Evolutionary conservation across 306 rosid genomes (phyloP), one percentile per base, ranked within the genome.

Genomic region (Spatholobus suberectus): DNA sequence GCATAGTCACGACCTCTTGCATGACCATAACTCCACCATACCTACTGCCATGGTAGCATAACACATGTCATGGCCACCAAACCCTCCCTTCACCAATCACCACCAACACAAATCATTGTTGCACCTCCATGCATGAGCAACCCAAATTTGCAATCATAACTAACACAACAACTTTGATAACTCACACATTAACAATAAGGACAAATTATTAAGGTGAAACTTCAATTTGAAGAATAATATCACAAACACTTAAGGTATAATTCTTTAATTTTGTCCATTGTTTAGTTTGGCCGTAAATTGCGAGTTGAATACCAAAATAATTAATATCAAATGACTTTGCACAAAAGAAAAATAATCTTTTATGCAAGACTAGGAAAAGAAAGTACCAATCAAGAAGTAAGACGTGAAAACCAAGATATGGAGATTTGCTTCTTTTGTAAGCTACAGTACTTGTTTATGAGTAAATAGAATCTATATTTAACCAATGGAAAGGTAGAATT

Each of bases 41-140:
- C 37, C 38, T 2, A 59, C 38, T 26, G 67, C 4, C 38, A 59
- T 27, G 66, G 67, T 26, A 24, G 18, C 20, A 59, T 26, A 59
- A 38, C 67, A 59, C 20, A 59, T 59, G 67, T 59, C 67, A 13
- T 59, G 38, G 38, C 37, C 67, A 59, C 67, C 67, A 59, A 59
- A 59, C 67, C 20, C 20, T 59, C 18, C 38, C 67, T 59, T 26
- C 67, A 59, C 37, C 37, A 59, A 26, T 26, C 67, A 59, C 37
- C 37, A 59, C 38, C 18, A 58, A 59, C 38, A 26, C 14, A 59
- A 59, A 59, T 59, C 8, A 59, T 59, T 26, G 20, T 59, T 59
- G 35, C n/a, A 59, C 18, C 67, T 13, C 18, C 38, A 59, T 26
- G 18, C 38, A 59, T 26, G 18, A 59, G 38, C 66, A 59, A 59